Percentiles rank a stretch among this genome's conserved stretches.
Evolutionary conservation across 495 filamentous ascomycete genomes (phyloP).

Genomic region (Neohortaea acidophila): DNA sequence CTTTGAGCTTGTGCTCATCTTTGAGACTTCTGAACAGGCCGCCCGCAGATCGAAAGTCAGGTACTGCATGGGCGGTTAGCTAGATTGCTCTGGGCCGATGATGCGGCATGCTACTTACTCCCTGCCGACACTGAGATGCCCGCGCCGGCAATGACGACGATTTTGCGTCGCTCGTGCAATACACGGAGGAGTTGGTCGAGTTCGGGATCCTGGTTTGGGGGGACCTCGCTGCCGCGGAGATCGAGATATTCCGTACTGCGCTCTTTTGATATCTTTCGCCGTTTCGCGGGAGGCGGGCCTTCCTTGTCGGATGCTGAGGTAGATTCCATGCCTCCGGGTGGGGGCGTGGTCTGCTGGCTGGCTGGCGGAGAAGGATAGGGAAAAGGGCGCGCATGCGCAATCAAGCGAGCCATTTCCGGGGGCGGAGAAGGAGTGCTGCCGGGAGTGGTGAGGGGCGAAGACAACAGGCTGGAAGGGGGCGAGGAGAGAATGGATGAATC

Average conservation of each 20-base stretch:
- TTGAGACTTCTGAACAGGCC: conserved; percentile 76
- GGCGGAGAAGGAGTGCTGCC: conserved; percentile 43
- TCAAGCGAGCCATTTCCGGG: conserved; percentile 26
- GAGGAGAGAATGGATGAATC: too few species aligned
- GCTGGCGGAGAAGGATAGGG: conserved; percentile 32
- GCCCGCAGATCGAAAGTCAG: conserved; percentile 83
- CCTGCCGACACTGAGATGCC: conserved; percentile 94
- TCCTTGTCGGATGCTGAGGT: conserved; percentile 33
- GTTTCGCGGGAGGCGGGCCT: conserved; percentile 50
- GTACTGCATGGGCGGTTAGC: conserved; percentile 40
- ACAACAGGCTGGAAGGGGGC: conserved; percentile 31
- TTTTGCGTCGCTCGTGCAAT: conserved; percentile 81
- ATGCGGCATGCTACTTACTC: conserved; percentile 43
- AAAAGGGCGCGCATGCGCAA: conserved; percentile 4
- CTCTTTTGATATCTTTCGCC: conserved; percentile 49
- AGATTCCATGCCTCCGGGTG: conserved; percentile 21
- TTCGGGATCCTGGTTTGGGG: conserved; percentile 34
- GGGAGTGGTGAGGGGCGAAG: conserved; percentile 41
- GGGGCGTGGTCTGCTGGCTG: conserved; percentile 24
- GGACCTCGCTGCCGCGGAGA: conserved; percentile 35
- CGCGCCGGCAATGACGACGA: conserved; percentile 89
- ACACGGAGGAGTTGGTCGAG: conserved; percentile 56
- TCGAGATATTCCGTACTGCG: conserved; percentile 66
- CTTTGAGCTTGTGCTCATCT: conserved; percentile 75
- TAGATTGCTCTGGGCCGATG: background rate